These are phyloP conservation scores for Aspergillus aculeatinus DNA, from an alignment of 2,329 filamentous ascomycete species.

Conservation along the genomic window DNA sequence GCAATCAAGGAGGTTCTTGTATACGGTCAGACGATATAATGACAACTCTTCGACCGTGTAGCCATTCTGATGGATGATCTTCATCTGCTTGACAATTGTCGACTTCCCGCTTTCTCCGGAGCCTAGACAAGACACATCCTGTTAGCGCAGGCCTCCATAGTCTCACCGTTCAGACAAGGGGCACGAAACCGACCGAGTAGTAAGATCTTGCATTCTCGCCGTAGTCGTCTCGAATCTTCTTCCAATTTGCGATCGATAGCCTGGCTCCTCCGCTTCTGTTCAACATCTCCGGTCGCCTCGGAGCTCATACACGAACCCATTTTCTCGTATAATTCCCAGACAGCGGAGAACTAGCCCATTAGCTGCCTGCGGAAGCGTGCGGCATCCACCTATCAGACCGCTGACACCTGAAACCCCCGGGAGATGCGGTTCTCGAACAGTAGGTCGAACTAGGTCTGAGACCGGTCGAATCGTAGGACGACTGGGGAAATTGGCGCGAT, in stretches of 20 bases:
- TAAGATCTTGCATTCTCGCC: slow-evolving; percentile 98
- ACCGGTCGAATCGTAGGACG: slow-evolving; percentile 1
- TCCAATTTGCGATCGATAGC: slow-evolving; percentile 91
- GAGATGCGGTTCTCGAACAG: slow-evolving; percentile 6
- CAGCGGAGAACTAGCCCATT: slow-evolving; percentile 24
- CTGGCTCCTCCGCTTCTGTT: slow-evolving; percentile 95
- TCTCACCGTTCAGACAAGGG: background rate
- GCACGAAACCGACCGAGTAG: slow-evolving; percentile 66
- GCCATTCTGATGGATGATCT: slow-evolving; percentile 98
- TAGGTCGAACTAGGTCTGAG: slow-evolving; percentile 1
- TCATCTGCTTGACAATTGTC: slow-evolving; percentile 99
- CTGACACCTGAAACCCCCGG: slow-evolving; percentile 18
- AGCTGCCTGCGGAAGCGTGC: slow-evolving; percentile 26
- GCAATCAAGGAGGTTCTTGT: slow-evolving; percentile 97
- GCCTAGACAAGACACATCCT: slow-evolving; percentile 54
- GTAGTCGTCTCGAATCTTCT: slow-evolving; percentile 87
- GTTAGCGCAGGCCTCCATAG: slow-evolving; percentile 4
- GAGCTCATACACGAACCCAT: slow-evolving; percentile 97
- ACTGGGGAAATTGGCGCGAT: slow-evolving; percentile 8
- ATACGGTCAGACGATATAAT: slow-evolving; percentile 93
- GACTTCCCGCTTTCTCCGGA: slow-evolving; percentile 99
- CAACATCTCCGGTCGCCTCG: slow-evolving; percentile 73
- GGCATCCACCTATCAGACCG: slow-evolving; percentile 27
- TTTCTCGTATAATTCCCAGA: slow-evolving; percentile 24
- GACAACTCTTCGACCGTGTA: slow-evolving; percentile 92